Evolutionary conservation across 1,284 basidiomycete species (phyloP).

Genomic region (Ustilago curta): DNA sequence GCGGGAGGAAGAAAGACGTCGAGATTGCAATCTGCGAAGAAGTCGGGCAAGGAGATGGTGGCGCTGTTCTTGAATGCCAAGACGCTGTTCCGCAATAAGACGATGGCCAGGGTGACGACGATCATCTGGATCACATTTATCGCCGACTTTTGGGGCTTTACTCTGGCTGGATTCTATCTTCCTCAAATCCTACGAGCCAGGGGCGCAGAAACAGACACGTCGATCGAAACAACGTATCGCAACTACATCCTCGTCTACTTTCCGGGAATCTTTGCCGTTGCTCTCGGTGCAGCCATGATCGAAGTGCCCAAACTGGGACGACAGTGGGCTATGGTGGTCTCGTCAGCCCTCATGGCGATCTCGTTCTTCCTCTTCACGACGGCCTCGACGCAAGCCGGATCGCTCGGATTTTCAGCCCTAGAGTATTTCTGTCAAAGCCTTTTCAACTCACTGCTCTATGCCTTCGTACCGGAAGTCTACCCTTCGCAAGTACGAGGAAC

Average conservation of each 20-base stretch:
- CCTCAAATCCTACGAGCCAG: slow-evolving; percentile 69
- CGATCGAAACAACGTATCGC: slow-evolving; percentile 70
- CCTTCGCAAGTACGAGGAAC: slow-evolving; percentile 70
- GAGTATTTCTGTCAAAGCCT: slow-evolving; percentile 70
- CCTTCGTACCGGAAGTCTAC: slow-evolving; percentile 70
- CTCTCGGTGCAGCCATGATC: slow-evolving; percentile 69
- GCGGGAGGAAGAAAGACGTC: slow-evolving; percentile 9
- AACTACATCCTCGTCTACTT: slow-evolving; percentile 61
- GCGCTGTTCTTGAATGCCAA: slow-evolving; percentile 66
- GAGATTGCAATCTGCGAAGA: slow-evolving; percentile 30
- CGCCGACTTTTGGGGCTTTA: slow-evolving; percentile 69
- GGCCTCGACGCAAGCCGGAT: slow-evolving; percentile 55
- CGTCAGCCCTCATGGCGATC: slow-evolving; percentile 69
- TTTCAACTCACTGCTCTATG: slow-evolving; percentile 71
- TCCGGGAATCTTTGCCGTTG: slow-evolving; percentile 50
- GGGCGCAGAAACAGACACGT: slow-evolving; percentile 64
- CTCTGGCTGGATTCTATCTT: slow-evolving; percentile 70
- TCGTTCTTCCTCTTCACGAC: slow-evolving; percentile 71
- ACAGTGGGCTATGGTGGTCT: slow-evolving; percentile 70
- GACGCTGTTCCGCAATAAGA: slow-evolving; percentile 68
- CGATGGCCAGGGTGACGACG: slow-evolving; percentile 67
- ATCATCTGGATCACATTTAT: slow-evolving; percentile 64
- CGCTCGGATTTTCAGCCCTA: slow-evolving; percentile 66
- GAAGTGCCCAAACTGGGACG: slow-evolving; percentile 70
- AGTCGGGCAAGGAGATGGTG: slow-evolving; percentile 50